Percentiles rank a stretch among this genome's conserved stretches.
Evolutionary conservation across 257 asterid genomes (phyloP).

Genomic region (Solanum peruvianum): DNA sequence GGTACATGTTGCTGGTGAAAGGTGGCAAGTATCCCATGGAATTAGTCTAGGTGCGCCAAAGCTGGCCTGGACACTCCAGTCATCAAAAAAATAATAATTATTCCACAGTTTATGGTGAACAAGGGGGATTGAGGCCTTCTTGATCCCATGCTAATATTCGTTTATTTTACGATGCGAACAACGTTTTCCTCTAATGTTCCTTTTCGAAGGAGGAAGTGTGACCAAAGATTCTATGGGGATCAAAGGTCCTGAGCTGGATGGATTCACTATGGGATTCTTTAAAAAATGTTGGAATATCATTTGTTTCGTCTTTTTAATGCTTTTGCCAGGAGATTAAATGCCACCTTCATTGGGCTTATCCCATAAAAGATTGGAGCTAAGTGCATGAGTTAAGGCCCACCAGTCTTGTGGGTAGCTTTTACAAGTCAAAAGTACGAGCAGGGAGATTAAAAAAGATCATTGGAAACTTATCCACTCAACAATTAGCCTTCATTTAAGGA

Average conservation of each 20-base stretch:
- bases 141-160: not conserved
- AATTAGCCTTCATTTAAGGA: not conserved
- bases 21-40: not conserved
- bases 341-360: not conserved
- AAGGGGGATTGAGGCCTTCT: not conserved
- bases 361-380: not conserved
- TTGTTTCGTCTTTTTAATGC: not conserved
- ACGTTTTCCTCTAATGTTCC: not conserved
- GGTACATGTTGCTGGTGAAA: not conserved
- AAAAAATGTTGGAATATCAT: not conserved
- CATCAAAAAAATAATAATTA: not conserved
- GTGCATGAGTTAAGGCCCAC: not conserved
- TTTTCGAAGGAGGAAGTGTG: not conserved
- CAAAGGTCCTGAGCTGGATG: not conserved
- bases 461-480: not conserved
- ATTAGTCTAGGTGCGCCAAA: not conserved
- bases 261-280: not conserved
- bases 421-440: not conserved
- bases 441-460: not conserved
- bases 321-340: not conserved
- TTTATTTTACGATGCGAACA: not conserved
- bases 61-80: not conserved
- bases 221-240: not conserved
- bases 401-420: not conserved
- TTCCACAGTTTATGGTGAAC: not conserved